Evolutionary conservation across 257 asterid species (phyloP).

Genomic region (Petrea volubilis): DNA sequence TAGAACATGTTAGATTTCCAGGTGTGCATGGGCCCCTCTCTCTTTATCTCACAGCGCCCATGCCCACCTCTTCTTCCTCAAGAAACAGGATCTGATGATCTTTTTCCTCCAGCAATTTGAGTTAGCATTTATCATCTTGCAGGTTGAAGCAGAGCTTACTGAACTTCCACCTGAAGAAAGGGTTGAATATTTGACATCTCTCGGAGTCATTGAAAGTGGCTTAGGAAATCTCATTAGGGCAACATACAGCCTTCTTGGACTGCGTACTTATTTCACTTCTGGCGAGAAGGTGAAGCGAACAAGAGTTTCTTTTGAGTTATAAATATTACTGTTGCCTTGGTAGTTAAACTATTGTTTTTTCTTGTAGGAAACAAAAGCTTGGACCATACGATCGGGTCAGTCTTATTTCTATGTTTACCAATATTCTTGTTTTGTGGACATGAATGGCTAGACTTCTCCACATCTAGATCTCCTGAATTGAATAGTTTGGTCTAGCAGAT

Average conservation of each 20-base stretch:
- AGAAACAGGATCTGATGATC: constrained; percentile 1
- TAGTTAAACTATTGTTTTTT: constrained; percentile 18
- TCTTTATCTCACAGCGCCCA: neutral
- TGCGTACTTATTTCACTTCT: constrained; percentile 94
- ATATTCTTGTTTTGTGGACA: constrained; percentile 1
- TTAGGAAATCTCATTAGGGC: constrained; percentile 90
- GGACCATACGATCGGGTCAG: constrained; percentile 89
- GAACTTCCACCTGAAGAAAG: constrained; percentile 96
- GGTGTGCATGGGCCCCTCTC: neutral
- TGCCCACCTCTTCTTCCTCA: constrained; percentile 1
- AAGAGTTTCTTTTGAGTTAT: constrained; percentile 13
- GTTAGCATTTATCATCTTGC: constrained; percentile 19
- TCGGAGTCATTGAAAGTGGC: constrained; percentile 88
- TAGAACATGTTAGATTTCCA: neutral
- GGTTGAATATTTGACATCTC: constrained; percentile 79
- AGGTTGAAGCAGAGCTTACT: constrained; percentile 97
- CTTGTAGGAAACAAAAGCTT: constrained; percentile 89
- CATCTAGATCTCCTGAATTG: neutral
- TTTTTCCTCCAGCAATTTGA: constrained; percentile 19
- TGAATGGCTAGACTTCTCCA: constrained; percentile 1
- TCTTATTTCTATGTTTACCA: constrained; percentile 19
- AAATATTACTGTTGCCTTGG: constrained; percentile 1
- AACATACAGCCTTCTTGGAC: constrained; percentile 85
- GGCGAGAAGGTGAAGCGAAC: constrained; percentile 80
- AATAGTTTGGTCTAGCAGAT: constrained; percentile 3